phyloP scores from a whole-genome alignment of 2,329 filamentous ascomycete genomes.

The Colletotrichum orchidophilum region DNA sequence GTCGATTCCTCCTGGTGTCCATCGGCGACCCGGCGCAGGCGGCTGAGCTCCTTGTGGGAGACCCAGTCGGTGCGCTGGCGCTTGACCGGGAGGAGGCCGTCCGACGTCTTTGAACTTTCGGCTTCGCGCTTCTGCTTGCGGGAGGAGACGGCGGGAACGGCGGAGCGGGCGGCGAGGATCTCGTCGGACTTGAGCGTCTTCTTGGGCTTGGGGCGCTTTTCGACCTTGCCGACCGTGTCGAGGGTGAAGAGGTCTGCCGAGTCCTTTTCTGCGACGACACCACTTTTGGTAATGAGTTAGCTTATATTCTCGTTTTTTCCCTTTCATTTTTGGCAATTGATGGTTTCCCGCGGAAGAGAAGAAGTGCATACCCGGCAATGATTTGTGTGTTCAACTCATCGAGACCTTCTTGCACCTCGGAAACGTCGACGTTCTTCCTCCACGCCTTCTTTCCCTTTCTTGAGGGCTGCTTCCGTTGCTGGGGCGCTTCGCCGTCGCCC shows the following conservation, averaged over 20 bases:
- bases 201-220: constrained; percentile 71
- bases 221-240: constrained; percentile 77
- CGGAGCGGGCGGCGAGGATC: constrained; percentile 86
- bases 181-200: constrained; percentile 91
- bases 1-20: constrained; percentile 64
- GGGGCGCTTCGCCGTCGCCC: constrained; percentile 69
- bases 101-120: constrained; percentile 68
- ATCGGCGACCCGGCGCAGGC: constrained; percentile 82
- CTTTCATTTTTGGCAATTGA: not conserved
- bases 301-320: not conserved
- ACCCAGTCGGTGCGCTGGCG: constrained; percentile 82
- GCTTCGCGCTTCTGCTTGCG: constrained; percentile 70
- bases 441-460: constrained; percentile 98
- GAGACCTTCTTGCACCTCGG: constrained; percentile 84
- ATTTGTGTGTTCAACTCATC: constrained; percentile 88
- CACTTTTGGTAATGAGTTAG: too few species aligned
- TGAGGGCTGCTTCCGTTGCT: constrained; percentile 87
- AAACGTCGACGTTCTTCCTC: constrained; percentile 97
- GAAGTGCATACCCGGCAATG: constrained; percentile 77
- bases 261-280: constrained; percentile 83
- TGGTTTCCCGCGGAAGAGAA: not conserved
- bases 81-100: constrained; percentile 80
- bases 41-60: constrained; percentile 82
- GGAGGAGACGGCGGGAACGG: constrained; percentile 79
- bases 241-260: constrained; percentile 87